Evolutionary conservation across 1,284 basidiomycete genomes (phyloP), one percentile per base, ranked within the genome.

Genomic region (Waitea zeae): DNA sequence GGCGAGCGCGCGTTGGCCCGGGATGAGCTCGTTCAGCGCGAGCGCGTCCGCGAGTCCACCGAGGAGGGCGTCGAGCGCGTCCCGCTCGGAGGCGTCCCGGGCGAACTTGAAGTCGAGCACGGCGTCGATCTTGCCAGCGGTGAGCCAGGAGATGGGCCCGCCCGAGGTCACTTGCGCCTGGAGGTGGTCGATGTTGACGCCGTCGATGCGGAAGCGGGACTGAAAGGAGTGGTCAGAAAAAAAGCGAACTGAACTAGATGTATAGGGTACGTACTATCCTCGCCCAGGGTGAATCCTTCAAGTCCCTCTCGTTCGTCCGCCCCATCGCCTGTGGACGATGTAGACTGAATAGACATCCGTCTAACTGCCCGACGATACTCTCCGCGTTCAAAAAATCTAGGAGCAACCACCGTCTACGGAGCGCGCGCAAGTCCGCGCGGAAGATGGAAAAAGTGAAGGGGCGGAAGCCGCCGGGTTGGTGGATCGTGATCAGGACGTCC

Each of bases 91-190:
- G 6, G 75, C 70, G 46, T 89, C 78, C 15, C 75, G 73, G 11
- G 95, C 92, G 56, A 99, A 96, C 49, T 92, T 90, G 57, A 99
- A 90, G 56, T 99, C 93, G 13, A 97, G 70, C 3, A 99, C 95
- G 3, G 90, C 83, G 48, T 99, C 93, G 20, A 96, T 73, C 55
- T 93, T 93, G 32, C 95, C 95, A 0, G 89, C 87, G 1, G 81
- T 84, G 42, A 99, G 89, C 93, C 95, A 98, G 3, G 87, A 88
- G 40, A 97, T 77, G 3, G 93, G 90, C 0, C 93, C 89, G 41
- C 78, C 80, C 40, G 75, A 70, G 3, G 78, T 79, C 2, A 79
- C 75, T 34, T 82, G 78, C 34, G 79, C 76, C 57, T 97, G 88
- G 30, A 96, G 64, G 50, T 99, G 93, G 56, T 99, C 95, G 46